phyloP scores from a whole-genome alignment of 2,329 filamentous ascomycete genomes.

The Davidsoniella virescens region DNA sequence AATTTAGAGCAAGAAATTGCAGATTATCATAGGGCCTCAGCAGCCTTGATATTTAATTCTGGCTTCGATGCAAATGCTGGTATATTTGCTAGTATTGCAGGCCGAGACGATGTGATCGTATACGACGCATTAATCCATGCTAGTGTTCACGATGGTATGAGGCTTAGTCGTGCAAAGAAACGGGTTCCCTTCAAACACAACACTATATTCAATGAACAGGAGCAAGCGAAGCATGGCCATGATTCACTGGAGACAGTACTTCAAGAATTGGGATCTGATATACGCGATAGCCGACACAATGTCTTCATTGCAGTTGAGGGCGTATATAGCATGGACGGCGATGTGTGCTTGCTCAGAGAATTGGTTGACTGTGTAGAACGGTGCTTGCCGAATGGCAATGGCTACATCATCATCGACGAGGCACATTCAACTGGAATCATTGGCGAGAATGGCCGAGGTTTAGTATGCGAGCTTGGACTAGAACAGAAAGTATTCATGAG shows the following conservation, averaged over 20 bases:
- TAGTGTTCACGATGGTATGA: constrained; percentile 64
- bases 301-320: constrained; percentile 56
- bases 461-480: constrained; percentile 40
- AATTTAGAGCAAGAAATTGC: constrained; percentile 31
- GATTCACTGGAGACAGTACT: constrained; percentile 14
- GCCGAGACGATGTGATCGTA: constrained; percentile 44
- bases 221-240: neutral
- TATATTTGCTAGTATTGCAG: constrained; percentile 43
- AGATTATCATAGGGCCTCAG: constrained; percentile 27
- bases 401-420: constrained; percentile 49
- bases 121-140: constrained; percentile 67
- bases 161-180: constrained; percentile 36
- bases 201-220: neutral
- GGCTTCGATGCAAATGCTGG: constrained; percentile 52
- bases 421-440: constrained; percentile 49
- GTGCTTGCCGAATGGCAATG: constrained; percentile 39
- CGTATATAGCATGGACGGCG: constrained; percentile 74
- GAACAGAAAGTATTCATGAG: constrained; percentile 40
- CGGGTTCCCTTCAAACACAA: constrained; percentile 42
- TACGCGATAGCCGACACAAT: constrained; percentile 27
- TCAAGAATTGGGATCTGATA: constrained; percentile 17
- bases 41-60: constrained; percentile 37
- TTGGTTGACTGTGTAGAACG: constrained; percentile 42
- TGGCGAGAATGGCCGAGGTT: constrained; percentile 37
- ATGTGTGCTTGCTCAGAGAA: constrained; percentile 45